Evolutionary conservation across 2,329 filamentous ascomycete genomes (phyloP).

Genomic region (Ambrosiella xylebori): DNA sequence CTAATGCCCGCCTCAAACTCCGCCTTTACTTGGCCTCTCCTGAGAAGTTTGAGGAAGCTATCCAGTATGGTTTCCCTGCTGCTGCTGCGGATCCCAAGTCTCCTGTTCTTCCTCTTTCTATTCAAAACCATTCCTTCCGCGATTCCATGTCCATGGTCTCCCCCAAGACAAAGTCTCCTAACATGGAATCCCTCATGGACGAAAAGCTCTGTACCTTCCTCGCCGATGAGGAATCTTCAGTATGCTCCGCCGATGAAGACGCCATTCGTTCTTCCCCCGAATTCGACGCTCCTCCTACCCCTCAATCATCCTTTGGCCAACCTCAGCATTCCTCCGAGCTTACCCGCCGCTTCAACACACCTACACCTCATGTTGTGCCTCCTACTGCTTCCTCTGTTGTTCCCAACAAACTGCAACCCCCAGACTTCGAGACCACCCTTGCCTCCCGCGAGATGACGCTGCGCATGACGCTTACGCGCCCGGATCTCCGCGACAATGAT

Average conservation of each 20-base stretch:
- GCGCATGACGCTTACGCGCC: conserved; percentile 83
- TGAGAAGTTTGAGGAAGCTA: conserved; percentile 87
- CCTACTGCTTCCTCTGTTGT: conserved; percentile 15
- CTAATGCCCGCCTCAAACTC: conserved; percentile 71
- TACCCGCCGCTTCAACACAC: no score
- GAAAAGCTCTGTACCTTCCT: conserved; percentile 11
- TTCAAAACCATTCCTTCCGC: conserved; percentile 1
- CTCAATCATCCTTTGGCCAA: conserved; percentile 21
- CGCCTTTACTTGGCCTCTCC: conserved; percentile 74
- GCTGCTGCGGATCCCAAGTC: conserved; percentile 18
- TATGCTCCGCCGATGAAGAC: conserved; percentile 24
- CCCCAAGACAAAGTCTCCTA: conserved; percentile 16
- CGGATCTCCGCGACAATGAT: conserved; percentile 64
- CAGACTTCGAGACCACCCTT: conserved; percentile 11
- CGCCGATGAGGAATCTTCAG: conserved; percentile 33
- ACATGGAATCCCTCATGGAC: conserved; percentile 18
- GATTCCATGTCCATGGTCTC: conserved; percentile 8
- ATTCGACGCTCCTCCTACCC: conserved; percentile 42
- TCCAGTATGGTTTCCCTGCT: conserved; percentile 82
- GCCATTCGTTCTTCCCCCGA: conserved; percentile 38
- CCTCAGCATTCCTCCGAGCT: neutral
- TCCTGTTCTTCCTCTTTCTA: conserved; percentile 12
- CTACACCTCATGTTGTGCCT: neutral
- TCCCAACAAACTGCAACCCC: conserved; percentile 16
- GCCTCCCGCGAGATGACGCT: conserved; percentile 67